phyloP scores from a whole-genome alignment of 2,329 filamentous ascomycete genomes.

The Mollisiaceae sp. region DNA sequence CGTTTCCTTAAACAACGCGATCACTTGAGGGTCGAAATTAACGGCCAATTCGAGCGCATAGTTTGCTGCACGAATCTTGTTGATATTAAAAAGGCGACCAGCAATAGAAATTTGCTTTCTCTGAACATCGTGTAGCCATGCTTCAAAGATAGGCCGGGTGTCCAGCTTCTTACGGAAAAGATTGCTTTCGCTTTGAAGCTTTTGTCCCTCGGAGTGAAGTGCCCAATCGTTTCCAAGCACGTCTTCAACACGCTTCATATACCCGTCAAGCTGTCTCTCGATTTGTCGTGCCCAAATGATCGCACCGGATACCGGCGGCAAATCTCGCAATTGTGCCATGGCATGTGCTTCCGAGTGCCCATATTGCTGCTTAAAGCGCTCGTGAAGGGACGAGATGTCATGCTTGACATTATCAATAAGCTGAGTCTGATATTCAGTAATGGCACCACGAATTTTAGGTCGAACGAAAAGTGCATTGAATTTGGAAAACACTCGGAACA shows the following conservation, averaged over 20 bases:
- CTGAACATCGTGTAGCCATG: slow-evolving; percentile 91
- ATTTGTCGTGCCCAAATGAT: slow-evolving; percentile 99
- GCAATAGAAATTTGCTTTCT: slow-evolving; percentile 89
- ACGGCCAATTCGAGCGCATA: slow-evolving; percentile 87
- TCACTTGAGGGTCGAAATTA: slow-evolving; percentile 97
- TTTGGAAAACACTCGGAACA: slow-evolving; percentile 99
- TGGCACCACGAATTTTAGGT: slow-evolving; percentile 98
- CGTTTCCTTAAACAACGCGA: slow-evolving; percentile 98
- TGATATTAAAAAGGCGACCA: slow-evolving; percentile 89
- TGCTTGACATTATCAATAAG: slow-evolving; percentile 98
- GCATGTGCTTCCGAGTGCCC: slow-evolving; percentile 96
- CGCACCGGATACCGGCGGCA: slow-evolving; percentile 93
- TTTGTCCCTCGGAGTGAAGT: slow-evolving; percentile 91
- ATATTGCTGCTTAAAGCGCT: slow-evolving; percentile 98
- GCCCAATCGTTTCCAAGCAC: slow-evolving; percentile 95
- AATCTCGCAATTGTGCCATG: slow-evolving; percentile 95
- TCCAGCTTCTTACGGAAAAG: slow-evolving; percentile 97
- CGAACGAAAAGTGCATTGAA: slow-evolving; percentile 99
- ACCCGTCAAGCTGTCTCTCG: slow-evolving; percentile 90
- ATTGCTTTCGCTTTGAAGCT: slow-evolving; percentile 87
- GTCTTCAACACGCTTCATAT: slow-evolving; percentile 99
- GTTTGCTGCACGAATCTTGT: slow-evolving; percentile 85
- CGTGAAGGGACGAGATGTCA: slow-evolving; percentile 90
- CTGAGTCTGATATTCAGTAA: slow-evolving; percentile 97
- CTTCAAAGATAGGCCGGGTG: slow-evolving; percentile 90